Percentiles rank a stretch among this genome's conserved stretches.
phyloP scores from a whole-genome alignment of 306 rosid species.

The Sphenostylis stenocarpa region DNA sequence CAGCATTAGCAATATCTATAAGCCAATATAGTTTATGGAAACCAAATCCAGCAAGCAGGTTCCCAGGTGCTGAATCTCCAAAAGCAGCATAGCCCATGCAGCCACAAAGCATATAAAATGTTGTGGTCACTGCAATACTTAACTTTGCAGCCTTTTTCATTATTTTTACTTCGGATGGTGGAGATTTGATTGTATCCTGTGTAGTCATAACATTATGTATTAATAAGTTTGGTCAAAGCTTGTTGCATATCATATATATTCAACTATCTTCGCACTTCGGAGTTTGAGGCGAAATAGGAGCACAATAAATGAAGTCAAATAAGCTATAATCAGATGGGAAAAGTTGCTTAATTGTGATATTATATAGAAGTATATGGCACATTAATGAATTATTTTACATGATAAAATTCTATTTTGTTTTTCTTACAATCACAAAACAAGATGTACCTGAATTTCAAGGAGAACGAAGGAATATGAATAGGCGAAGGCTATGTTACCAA shows the following conservation, averaged over 20 bases:
- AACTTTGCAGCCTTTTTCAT: slow-evolving; percentile 62
- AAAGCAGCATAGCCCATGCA: slow-evolving; percentile 84
- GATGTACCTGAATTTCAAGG: slow-evolving; percentile 63
- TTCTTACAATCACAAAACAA: not conserved
- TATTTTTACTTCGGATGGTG: slow-evolving; percentile 78
- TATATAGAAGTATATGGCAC: not conserved
- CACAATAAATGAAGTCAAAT: not conserved
- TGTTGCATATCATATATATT: not conserved
- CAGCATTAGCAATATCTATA: slow-evolving; percentile 69
- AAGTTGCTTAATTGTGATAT: not conserved
- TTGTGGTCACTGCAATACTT: slow-evolving; percentile 60
- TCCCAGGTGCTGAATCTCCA: slow-evolving; percentile 68
- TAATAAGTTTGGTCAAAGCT: slow-evolving; percentile 4
- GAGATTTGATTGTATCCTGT: slow-evolving; percentile 73
- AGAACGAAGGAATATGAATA: slow-evolving; percentile 56
- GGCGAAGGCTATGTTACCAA: slow-evolving; percentile 67
- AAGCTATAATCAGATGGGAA: not conserved
- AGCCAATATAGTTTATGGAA: slow-evolving; percentile 63
- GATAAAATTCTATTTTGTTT: not conserved
- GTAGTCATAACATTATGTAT: slow-evolving; percentile 3
- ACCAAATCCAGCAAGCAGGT: slow-evolving; percentile 82
- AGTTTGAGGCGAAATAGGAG: not conserved
- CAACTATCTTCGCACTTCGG: not conserved
- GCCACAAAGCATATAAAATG: slow-evolving; percentile 77
- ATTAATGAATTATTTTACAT: not conserved